Evolutionary conservation across 352 stramenopile genomes (phyloP).

Genomic region (Plasmopara muralis): DNA sequence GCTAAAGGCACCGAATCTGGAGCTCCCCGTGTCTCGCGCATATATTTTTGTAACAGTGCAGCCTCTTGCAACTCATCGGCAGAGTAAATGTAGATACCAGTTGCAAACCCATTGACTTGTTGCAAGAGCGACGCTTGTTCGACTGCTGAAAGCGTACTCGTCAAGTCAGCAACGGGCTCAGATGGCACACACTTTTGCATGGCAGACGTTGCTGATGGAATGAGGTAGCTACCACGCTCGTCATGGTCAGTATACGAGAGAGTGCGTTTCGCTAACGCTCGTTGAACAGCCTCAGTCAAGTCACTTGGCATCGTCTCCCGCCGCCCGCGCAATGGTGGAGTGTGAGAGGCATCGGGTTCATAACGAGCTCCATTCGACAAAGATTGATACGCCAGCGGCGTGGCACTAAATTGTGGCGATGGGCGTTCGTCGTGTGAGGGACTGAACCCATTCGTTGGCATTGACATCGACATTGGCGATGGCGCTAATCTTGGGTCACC

Average conservation of each 20-base stretch:
- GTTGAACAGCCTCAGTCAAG: constrained; percentile 10
- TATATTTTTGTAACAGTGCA: constrained; percentile 43
- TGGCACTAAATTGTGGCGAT: constrained; percentile 18
- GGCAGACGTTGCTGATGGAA: constrained; percentile 20
- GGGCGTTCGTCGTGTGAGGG: constrained; percentile 16
- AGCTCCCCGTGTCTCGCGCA: constrained; percentile 25
- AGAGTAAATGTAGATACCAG: constrained; percentile 71
- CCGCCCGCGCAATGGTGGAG: background rate
- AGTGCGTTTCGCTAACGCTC: constrained; percentile 16
- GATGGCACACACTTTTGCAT: constrained; percentile 30
- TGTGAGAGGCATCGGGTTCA: background rate
- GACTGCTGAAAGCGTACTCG: constrained; percentile 38
- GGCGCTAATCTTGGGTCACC: constrained; percentile 19
- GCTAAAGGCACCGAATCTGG: constrained; percentile 12
- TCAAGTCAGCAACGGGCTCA: constrained; percentile 32
- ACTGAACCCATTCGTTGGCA: constrained; percentile 7
- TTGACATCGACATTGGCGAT: constrained; percentile 16
- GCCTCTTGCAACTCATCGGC: constrained; percentile 64
- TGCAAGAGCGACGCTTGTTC: constrained; percentile 57
- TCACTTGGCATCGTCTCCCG: constrained; percentile 21
- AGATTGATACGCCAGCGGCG: constrained; percentile 23
- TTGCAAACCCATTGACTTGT: constrained; percentile 56
- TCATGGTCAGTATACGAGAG: constrained; percentile 27
- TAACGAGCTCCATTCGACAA: constrained; percentile 14
- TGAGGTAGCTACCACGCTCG: constrained; percentile 17